These are phyloP conservation scores for Ustilaginoidea virens DNA, from an alignment of 2,329 filamentous ascomycete species.

Conservation along the genomic window DNA sequence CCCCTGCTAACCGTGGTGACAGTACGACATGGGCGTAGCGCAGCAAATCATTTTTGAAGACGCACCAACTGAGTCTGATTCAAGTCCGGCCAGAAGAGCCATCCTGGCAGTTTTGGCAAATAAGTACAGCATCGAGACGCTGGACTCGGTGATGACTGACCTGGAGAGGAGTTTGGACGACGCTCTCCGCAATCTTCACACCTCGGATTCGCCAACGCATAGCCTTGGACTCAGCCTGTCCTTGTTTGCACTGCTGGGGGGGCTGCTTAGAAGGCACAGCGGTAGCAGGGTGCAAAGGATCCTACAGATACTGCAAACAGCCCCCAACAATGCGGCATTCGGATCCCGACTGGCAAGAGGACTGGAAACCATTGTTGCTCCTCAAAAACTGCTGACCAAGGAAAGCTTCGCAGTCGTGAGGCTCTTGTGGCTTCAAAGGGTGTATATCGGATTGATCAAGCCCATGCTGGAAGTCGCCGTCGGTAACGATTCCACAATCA, in stretches of 20 bases:
- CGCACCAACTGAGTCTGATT: slow-evolving; percentile 5
- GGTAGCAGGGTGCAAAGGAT: slow-evolving; percentile 18
- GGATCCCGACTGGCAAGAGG: slow-evolving; percentile 26
- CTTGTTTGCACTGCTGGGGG: slow-evolving; percentile 20
- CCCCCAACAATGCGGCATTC: slow-evolving; percentile 15
- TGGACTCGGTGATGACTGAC: slow-evolving; percentile 11
- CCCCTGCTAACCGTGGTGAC: slow-evolving; percentile 3
- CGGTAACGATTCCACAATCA: slow-evolving; percentile 12
- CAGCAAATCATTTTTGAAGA: slow-evolving; percentile 19
- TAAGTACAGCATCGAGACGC: slow-evolving; percentile 24
- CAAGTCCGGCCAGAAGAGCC: slow-evolving; percentile 15
- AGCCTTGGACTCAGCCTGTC: slow-evolving; percentile 7
- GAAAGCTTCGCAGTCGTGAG: slow-evolving; percentile 28
- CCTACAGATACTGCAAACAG: slow-evolving; percentile 19
- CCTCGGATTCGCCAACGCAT: neutral
- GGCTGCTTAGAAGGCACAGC: slow-evolving; percentile 22
- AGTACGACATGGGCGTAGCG: slow-evolving; percentile 21
- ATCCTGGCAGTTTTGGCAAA: slow-evolving; percentile 28
- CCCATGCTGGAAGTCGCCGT: slow-evolving; percentile 28
- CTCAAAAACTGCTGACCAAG: slow-evolving; percentile 21
- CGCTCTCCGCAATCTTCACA: slow-evolving; percentile 7
- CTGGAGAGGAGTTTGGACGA: slow-evolving; percentile 12
- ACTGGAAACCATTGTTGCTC: slow-evolving; percentile 26
- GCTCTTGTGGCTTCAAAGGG: slow-evolving; percentile 32
- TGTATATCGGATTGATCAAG: slow-evolving; percentile 29